Percentiles rank a stretch among this genome's conserved stretches.
These are phyloP conservation scores for Incumbomyces delicatus DNA, from an alignment of 2,329 filamentous ascomycete species.

Conservation along the genomic window DNA sequence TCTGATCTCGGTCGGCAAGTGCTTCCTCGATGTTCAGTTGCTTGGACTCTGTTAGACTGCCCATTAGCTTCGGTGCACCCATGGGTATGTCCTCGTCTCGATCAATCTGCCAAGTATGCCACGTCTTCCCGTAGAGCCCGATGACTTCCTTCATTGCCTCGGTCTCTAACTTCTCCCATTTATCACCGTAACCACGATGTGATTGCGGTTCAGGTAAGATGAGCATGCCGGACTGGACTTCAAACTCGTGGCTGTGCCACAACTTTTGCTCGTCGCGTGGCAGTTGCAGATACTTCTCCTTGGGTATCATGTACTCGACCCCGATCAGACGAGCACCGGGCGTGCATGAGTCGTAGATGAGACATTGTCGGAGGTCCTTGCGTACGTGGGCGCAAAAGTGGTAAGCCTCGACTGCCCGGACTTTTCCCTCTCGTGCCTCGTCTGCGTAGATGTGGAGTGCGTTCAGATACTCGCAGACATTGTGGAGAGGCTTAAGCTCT, in stretches of 20 bases:
- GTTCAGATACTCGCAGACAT: conserved; percentile 73
- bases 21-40: conserved; percentile 26
- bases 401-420: conserved; percentile 63
- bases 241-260: conserved; percentile 45
- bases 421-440: conserved; percentile 41
- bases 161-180: conserved; percentile 68
- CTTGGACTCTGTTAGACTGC: conserved; percentile 33
- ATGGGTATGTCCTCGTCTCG: conserved; percentile 55
- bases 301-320: conserved; percentile 73
- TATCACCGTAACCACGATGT: conserved; percentile 36
- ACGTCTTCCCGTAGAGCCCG: conserved; percentile 70
- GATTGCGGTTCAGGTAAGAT: conserved; percentile 56
- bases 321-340: conserved; percentile 66
- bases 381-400: conserved; percentile 77
- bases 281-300: conserved; percentile 57
- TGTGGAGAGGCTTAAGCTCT: conserved; percentile 58
- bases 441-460: conserved; percentile 78
- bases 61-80: conserved; percentile 55
- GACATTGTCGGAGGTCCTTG: conserved; percentile 70
- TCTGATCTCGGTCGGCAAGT: conserved; percentile 43
- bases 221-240: conserved; percentile 71
- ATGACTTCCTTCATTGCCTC: conserved; percentile 70
- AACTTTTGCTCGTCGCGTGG: conserved; percentile 52
- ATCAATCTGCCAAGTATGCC: conserved; percentile 80
- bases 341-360: conserved; percentile 66